Conservation (phyloP, 2,329 filamentous ascomycete genomes). For the Kalmusia sp. region DNA sequence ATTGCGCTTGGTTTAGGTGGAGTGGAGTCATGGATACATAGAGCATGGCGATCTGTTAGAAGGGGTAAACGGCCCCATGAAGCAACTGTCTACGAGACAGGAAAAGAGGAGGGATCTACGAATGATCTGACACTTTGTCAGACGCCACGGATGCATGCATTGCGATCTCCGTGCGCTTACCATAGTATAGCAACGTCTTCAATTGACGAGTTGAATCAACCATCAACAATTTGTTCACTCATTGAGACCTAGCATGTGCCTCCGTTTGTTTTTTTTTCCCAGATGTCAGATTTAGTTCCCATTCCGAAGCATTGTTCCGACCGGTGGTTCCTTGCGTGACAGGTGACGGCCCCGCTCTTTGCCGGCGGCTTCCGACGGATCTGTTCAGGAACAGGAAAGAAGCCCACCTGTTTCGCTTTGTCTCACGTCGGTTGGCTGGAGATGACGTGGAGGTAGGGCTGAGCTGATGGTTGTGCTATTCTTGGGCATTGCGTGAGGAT, state of each 20-base stretch:
- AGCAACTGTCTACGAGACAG: background rate
- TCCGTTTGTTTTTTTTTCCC: background rate
- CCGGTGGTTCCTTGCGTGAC: background rate
- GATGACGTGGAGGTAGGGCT: background rate
- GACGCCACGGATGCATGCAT: background rate
- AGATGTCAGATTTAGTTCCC: background rate
- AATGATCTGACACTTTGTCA: background rate
- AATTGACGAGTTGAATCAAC: background rate
- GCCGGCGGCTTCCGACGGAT: background rate
- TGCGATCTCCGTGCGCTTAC: background rate
- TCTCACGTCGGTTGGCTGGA: background rate
- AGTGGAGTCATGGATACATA: conserved; percentile 4
- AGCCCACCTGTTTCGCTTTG: too few species aligned
- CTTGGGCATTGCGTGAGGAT: too few species aligned
- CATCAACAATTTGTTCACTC: too few species aligned
- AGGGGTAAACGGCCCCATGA: background rate
- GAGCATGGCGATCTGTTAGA: conserved; percentile 1
- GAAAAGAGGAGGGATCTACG: conserved; percentile 3
- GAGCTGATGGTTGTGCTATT: background rate
- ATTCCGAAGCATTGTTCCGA: background rate
- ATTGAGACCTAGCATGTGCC: background rate
- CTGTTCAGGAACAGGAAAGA: conserved; percentile 4
- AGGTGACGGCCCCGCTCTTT: conserved; percentile 4
- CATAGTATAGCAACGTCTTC: background rate
- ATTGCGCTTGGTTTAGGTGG: background rate